Conservation (phyloP, 208 protist genomes). For the Acanthamoeba divionensis region DNA sequence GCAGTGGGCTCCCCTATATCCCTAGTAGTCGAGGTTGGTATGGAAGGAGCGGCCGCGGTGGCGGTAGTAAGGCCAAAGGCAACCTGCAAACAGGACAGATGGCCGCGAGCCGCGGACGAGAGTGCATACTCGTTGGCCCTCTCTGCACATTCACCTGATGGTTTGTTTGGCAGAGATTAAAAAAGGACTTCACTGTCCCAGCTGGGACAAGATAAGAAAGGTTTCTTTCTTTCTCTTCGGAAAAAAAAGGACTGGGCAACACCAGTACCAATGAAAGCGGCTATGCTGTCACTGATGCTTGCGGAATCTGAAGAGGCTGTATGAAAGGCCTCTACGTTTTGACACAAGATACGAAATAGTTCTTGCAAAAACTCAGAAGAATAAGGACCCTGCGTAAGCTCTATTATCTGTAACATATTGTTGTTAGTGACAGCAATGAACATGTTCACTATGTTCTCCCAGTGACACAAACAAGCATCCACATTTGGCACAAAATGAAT, state of each 20-base stretch:
- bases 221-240: background rate
- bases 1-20: no score
- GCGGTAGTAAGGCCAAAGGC: no score
- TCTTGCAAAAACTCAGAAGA: background rate
- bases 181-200: background rate
- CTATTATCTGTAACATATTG: background rate
- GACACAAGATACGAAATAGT: background rate
- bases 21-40: no score
- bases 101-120: no score
- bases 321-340: background rate
- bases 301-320: slow-evolving; percentile 27
- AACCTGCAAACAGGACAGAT: no score
- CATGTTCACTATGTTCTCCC: background rate
- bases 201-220: background rate
- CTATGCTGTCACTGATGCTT: background rate
- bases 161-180: background rate
- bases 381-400: slow-evolving; percentile 1
- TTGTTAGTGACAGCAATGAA: background rate
- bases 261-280: slow-evolving; percentile 10
- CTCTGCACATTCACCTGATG: background rate
- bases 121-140: background rate
- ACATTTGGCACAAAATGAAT: background rate
- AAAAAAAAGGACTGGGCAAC: background rate
- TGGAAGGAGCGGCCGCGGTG: no score
- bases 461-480: background rate